phyloP scores from a whole-genome alignment of 768 basidiomycete species.

The Hysterangium stoloniferum region DNA sequence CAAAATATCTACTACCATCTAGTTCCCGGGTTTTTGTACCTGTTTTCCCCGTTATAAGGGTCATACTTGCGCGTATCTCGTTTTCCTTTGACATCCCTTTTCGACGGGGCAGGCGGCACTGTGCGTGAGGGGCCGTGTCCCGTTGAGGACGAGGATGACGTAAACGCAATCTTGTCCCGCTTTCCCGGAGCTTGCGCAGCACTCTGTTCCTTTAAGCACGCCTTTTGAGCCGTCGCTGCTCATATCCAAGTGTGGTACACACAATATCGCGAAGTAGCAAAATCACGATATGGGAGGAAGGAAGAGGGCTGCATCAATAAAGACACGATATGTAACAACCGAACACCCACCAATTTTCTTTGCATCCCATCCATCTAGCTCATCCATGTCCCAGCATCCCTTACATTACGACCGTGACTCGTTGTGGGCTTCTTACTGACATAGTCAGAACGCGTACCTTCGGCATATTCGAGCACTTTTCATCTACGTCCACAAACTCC shows the following conservation, averaged over 20 bases:
- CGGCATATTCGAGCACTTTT: conserved; percentile 79
- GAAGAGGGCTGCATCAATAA: neutral
- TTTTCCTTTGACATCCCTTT: neutral
- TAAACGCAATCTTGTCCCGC: conserved; percentile 58
- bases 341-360: conserved; percentile 62
- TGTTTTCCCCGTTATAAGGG: neutral
- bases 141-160: conserved; percentile 20
- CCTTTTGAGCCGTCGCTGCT: conserved; percentile 53
- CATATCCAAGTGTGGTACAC: neutral
- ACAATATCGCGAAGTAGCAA: neutral
- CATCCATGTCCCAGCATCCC: conserved; percentile 66
- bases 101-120: neutral
- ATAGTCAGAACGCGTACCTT: conserved; percentile 11
- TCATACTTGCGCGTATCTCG: conserved; percentile 4
- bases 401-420: conserved; percentile 11
- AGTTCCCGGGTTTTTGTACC: conserved; percentile 5
- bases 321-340: neutral
- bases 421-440: neutral
- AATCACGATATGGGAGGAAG: neutral
- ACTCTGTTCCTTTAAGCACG: conserved; percentile 52
- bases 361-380: conserved; percentile 68
- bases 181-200: conserved; percentile 45
- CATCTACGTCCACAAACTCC: conserved; percentile 88
- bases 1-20: conserved; percentile 1
- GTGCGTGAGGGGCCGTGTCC: too few species aligned